Conservation (phyloP, 192 early-diverging fungal species). For the Coemansia sp. region DNA sequence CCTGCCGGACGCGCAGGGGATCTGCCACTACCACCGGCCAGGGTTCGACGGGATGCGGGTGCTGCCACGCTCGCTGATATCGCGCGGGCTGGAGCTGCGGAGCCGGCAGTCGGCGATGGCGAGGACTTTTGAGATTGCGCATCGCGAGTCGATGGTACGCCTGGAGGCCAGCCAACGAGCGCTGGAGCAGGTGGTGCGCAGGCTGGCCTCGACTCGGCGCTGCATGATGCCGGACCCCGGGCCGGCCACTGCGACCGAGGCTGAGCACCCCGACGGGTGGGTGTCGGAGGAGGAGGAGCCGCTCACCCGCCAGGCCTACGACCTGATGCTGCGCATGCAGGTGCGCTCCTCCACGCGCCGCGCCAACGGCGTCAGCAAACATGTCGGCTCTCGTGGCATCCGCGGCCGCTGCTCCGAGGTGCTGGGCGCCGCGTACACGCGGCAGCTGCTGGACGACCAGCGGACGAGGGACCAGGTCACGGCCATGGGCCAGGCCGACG, state of each 20-base stretch:
- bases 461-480: conserved; percentile 9
- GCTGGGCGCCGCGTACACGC: not conserved
- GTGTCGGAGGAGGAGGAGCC: conserved; percentile 23
- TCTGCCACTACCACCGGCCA: conserved; percentile 44
- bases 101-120: not conserved
- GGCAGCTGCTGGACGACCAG: not conserved
- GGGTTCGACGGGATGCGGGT: not conserved
- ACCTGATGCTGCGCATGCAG: conserved; percentile 7
- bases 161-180: conserved; percentile 5
- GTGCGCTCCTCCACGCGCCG: not conserved
- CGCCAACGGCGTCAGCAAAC: not conserved
- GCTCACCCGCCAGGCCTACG: not conserved
- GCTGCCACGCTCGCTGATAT: not conserved
- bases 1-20: conserved; percentile 22
- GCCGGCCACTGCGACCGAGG: too few relatives aligned
- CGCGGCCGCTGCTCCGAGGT: not conserved
- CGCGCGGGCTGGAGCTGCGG: not conserved
- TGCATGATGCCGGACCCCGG: not conserved
- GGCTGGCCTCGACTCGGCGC: conserved; percentile 4
- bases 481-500: conserved; percentile 31
- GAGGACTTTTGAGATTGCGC: not conserved
- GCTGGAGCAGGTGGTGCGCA: conserved; percentile 9
- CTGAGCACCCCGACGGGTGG: conserved; percentile 13
- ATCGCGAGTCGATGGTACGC: not conserved
- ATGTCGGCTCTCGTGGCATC: not conserved